These are phyloP conservation scores for Trametes versicolor DNA, from an alignment of 1,284 basidiomycete genomes.

Conservation along the genomic window DNA sequence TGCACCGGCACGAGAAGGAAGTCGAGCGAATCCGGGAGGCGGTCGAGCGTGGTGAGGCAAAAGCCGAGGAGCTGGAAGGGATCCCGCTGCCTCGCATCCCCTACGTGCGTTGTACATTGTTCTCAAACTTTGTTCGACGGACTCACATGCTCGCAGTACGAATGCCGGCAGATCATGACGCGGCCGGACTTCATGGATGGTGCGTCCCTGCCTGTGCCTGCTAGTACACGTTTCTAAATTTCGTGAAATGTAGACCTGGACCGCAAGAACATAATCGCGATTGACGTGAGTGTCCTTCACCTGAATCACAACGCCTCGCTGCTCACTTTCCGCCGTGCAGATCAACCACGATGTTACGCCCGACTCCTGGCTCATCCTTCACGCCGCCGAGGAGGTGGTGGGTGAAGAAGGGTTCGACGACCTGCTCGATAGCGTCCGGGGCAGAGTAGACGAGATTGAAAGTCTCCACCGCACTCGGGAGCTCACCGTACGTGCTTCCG, in stretches of 20 bases:
- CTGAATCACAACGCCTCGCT: slow-evolving; percentile 3
- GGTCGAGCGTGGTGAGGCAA: slow-evolving; percentile 50
- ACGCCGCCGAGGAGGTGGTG: slow-evolving; percentile 75
- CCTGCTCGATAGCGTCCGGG: slow-evolving; percentile 72
- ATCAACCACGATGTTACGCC: slow-evolving; percentile 81
- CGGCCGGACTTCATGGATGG: slow-evolving; percentile 83
- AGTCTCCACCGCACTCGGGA: slow-evolving; percentile 77
- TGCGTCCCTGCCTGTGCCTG: slow-evolving; percentile 40
- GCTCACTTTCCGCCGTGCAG: slow-evolving; percentile 47
- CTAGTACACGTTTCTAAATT: neutral
- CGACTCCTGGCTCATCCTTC: slow-evolving; percentile 80
- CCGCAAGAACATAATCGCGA: slow-evolving; percentile 74
- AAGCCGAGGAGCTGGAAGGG: slow-evolving; percentile 49
- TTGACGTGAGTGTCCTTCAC: slow-evolving; percentile 65
- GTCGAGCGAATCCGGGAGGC: slow-evolving; percentile 53
- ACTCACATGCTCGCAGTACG: slow-evolving; percentile 53
- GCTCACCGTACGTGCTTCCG: slow-evolving; percentile 62
- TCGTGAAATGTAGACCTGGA: slow-evolving; percentile 59
- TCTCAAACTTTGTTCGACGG: slow-evolving; percentile 10
- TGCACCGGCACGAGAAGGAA: slow-evolving; percentile 62
- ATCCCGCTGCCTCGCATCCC: slow-evolving; percentile 69
- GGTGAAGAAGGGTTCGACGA: slow-evolving; percentile 79
- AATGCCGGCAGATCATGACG: slow-evolving; percentile 83
- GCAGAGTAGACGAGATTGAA: slow-evolving; percentile 80
- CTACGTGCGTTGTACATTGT: slow-evolving; percentile 55